Evolutionary conservation across 1,284 basidiomycete species (phyloP), one percentile per base, ranked within the genome.

Genomic region (Sparassis latifolia): DNA sequence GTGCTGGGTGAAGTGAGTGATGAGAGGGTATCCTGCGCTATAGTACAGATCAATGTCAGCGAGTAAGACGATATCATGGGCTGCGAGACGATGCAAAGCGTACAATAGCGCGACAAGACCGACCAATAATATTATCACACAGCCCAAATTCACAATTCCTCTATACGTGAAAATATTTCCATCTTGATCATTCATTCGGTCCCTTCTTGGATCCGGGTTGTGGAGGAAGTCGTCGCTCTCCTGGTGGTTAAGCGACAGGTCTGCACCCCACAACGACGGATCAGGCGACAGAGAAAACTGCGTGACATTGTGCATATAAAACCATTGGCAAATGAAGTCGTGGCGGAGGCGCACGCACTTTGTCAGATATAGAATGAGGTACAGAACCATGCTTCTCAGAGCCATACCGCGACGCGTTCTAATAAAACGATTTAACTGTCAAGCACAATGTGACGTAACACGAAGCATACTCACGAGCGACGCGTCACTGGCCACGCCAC

Each of bases 1-100:
- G 31, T 72, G 68, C 38, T 69, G 65, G 4, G 77, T 81, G 61
- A 89, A 83, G 63, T 82, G 85, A 10, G 80, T 76, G 58, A 90
- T 78, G 51, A 96, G 68, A 10, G 92, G 92, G 62, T 90, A 95
- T 33, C 87, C 92, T 30, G 83, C 89, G 60, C 86, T 88, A 51
- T 12, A 42, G 33, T 38, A 38, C 35, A 38, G n/a, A 9, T 38
- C n/a, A 38, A 38, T n/a, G 35, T 38, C 35, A 38, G 35, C 9
- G 7, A 7, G n/a, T n/a, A 38, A 38, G 20, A n/a, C 35, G 35
- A 9, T 38, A n/a, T 38, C 35, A 38, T 7, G 35, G n/a, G n/a
- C n/a, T 38, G 20, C 4, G 42, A 30, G 49, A n/a, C 35, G 20
- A 20, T 20, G 20, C 20, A 20, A 20, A 2, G 49, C 83, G 55